Evolutionary conservation across 441 rosid genomes (phyloP).

Genomic region (Heliophila coronopifolia): DNA sequence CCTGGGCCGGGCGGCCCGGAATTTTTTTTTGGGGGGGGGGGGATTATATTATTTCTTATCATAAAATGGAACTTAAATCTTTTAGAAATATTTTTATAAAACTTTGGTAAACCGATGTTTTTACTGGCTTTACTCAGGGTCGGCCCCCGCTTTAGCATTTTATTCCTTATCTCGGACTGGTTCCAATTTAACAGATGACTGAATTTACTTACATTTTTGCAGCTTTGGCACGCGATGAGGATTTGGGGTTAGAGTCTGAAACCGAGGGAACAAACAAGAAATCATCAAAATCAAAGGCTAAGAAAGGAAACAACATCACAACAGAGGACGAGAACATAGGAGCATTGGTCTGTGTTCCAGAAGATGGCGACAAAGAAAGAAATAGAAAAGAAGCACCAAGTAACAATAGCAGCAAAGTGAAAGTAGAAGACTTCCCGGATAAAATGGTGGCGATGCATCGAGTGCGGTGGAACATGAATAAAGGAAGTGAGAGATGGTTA

Average conservation of each 20-base stretch:
- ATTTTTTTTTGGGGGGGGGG: too few relatives aligned
- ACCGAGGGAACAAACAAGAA: constrained; percentile 34
- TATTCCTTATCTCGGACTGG: neutral
- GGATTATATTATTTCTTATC: too few relatives aligned
- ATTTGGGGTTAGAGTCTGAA: constrained; percentile 37
- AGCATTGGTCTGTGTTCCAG: constrained; percentile 25
- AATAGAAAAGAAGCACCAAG: constrained; percentile 18
- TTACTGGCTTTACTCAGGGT: too few relatives aligned
- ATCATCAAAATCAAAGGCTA: constrained; percentile 28
- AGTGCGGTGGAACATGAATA: constrained; percentile 84
- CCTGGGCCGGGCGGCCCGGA: too few relatives aligned
- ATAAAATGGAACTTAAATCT: too few relatives aligned
- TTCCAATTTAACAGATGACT: too few relatives aligned
- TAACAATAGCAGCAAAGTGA: constrained; percentile 18
- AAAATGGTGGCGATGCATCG: constrained; percentile 62
- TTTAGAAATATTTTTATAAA: too few relatives aligned
- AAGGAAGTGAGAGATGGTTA: constrained; percentile 82
- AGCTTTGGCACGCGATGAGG: constrained; percentile 47
- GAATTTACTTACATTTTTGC: constrained; percentile 21
- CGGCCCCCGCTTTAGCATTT: too few relatives aligned
- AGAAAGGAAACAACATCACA: constrained; percentile 13
- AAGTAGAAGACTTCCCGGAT: constrained; percentile 42
- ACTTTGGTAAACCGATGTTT: too few relatives aligned
- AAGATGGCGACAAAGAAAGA: constrained; percentile 7
- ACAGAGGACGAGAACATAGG: constrained; percentile 18